Conservation (phyloP, 192 early-diverging fungal species). For the Allomyces macrogynus region DNA sequence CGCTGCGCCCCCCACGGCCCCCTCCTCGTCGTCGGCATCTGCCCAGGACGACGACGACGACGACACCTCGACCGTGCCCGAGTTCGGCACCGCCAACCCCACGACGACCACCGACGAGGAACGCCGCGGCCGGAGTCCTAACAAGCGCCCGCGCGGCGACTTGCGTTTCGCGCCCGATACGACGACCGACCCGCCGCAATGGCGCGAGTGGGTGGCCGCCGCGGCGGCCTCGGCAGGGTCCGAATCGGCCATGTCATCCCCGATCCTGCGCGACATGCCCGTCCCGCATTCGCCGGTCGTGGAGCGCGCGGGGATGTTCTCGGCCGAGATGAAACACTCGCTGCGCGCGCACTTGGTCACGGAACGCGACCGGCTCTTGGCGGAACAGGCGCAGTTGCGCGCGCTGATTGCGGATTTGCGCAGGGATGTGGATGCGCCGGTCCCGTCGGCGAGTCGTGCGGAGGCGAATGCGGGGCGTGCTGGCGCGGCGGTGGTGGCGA, state of each 20-base stretch:
- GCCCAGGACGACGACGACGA: neutral
- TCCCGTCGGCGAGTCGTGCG: neutral
- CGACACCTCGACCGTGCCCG: neutral
- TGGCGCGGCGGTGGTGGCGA: neutral
- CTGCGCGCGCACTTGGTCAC: neutral
- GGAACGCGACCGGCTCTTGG: neutral
- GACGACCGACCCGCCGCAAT: too few relatives aligned
- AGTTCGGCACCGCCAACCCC: neutral
- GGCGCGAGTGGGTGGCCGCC: too few relatives aligned
- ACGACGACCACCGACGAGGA: neutral
- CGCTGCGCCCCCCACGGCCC: neutral
- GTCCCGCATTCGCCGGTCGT: too few relatives aligned
- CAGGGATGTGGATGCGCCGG: neutral
- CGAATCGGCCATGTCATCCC: too few relatives aligned
- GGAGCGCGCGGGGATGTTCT: too few relatives aligned
- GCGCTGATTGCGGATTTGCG: neutral
- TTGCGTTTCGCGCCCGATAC: too few relatives aligned
- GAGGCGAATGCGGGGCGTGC: neutral
- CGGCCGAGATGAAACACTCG: too few relatives aligned
- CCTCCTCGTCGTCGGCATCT: neutral
- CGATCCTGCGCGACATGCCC: too few relatives aligned
- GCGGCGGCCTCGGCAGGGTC: too few relatives aligned
- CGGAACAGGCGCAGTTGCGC: neutral
- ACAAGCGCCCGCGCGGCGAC: neutral
- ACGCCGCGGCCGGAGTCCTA: neutral